Percentiles rank a stretch among this genome's conserved stretches.
Evolutionary conservation across 2,329 filamentous ascomycete species (phyloP).

Genomic region (Xylaria sp.): DNA sequence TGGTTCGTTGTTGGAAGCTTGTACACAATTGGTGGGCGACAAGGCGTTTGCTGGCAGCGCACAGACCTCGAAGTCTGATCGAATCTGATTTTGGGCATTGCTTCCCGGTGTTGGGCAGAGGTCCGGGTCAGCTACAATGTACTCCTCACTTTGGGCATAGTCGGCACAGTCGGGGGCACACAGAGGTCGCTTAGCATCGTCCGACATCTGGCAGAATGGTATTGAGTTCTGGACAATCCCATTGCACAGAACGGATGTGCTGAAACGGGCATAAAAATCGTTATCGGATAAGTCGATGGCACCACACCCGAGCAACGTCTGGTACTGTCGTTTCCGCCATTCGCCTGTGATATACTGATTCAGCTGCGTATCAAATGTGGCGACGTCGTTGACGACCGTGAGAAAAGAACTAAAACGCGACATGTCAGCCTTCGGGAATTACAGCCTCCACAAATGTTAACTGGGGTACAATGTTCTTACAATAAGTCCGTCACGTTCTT

Average conservation of each 20-base stretch:
- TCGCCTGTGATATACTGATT: constrained; percentile 76
- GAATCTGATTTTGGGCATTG: constrained; percentile 79
- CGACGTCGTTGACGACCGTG: constrained; percentile 77
- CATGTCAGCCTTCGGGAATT: constrained; percentile 26
- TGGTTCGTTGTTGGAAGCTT: constrained; percentile 82
- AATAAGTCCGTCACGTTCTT: constrained; percentile 46
- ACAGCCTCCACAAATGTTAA: constrained; percentile 22
- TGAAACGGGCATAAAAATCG: constrained; percentile 91
- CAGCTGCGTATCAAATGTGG: constrained; percentile 82
- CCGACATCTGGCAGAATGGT: constrained; percentile 71
- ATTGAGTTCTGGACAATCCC: constrained; percentile 91
- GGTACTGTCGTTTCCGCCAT: constrained; percentile 85
- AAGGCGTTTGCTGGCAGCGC: constrained; percentile 84
- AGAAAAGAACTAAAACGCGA: constrained; percentile 78
- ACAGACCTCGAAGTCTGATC: constrained; percentile 93
- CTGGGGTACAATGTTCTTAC: constrained; percentile 39
- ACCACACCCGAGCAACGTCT: constrained; percentile 81
- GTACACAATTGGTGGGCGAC: constrained; percentile 76
- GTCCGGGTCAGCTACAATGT: constrained; percentile 77
- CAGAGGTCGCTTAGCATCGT: constrained; percentile 75
- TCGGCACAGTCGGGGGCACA: constrained; percentile 92
- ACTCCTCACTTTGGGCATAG: constrained; percentile 88
- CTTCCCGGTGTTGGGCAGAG: constrained; percentile 76
- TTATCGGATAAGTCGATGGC: constrained; percentile 80
- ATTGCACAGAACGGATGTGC: constrained; percentile 92